Evolutionary conservation across 352 stramenopile species (phyloP).

Genomic region (Globisporangium cederbergense): DNA sequence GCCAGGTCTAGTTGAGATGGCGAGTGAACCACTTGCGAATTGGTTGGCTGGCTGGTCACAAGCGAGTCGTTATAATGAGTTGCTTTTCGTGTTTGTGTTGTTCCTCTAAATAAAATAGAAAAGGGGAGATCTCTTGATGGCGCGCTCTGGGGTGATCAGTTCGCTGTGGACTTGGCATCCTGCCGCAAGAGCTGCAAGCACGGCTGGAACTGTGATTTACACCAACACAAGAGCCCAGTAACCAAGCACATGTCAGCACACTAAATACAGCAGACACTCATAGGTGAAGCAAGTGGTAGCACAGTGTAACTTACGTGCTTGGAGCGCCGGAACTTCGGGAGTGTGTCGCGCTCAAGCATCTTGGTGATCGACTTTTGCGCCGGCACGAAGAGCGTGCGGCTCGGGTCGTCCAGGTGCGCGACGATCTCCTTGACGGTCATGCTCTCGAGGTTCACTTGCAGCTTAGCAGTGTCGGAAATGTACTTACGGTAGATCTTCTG

Average conservation of each 20-base stretch:
- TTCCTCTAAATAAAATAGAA: constrained; percentile 3
- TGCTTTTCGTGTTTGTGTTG: not conserved
- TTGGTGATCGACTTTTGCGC: constrained; percentile 68
- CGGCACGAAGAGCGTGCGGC: constrained; percentile 51
- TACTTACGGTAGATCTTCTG: constrained; percentile 84
- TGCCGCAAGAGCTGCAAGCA: constrained; percentile 35
- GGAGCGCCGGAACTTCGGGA: constrained; percentile 68
- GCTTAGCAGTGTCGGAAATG: constrained; percentile 54
- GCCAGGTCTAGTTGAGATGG: too few species aligned
- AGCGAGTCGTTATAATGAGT: not conserved
- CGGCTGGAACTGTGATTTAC: constrained; percentile 27
- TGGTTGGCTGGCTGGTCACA: too few species aligned
- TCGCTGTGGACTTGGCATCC: constrained; percentile 10
- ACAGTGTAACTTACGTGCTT: constrained; percentile 47
- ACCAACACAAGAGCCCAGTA: not conserved
- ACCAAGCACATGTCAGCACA: not conserved
- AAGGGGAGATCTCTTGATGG: not conserved
- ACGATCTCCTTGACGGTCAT: constrained; percentile 53
- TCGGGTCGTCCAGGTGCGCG: constrained; percentile 48
- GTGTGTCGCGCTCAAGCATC: constrained; percentile 72
- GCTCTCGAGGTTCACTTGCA: constrained; percentile 74
- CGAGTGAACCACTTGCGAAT: too few species aligned
- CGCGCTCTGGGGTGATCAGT: not conserved
- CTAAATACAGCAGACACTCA: not conserved
- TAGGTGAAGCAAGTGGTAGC: not conserved